A percentile compares a stretch with the other conserved stretches of the same genome.
Evolutionary conservation across 768 basidiomycete species (phyloP).

Genomic region (Asterophora lycoperdoides): DNA sequence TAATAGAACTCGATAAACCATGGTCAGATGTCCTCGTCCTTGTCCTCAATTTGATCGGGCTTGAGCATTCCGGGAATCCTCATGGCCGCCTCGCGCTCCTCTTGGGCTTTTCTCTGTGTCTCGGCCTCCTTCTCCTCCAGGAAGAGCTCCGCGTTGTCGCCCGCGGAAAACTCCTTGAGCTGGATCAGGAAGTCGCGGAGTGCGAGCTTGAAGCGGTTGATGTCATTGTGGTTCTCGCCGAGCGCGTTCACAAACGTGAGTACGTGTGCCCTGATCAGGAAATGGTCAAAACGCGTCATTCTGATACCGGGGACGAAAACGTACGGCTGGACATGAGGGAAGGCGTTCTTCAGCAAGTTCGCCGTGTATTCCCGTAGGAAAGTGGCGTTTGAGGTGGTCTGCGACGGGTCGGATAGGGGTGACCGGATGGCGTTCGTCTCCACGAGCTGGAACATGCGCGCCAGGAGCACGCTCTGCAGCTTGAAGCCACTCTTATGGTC

Average conservation of each 20-base stretch:
- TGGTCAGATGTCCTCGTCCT: conserved; percentile 78
- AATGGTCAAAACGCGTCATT: conserved; percentile 4
- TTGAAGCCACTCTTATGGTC: conserved; percentile 99
- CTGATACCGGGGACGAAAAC: conserved; percentile 26
- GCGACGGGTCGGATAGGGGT: conserved; percentile 79
- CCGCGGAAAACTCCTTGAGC: conserved; percentile 90
- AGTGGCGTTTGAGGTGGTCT: conserved; percentile 67
- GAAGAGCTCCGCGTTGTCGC: conserved; percentile 88
- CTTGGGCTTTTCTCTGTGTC: conserved; percentile 67
- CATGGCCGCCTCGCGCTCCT: conserved; percentile 85
- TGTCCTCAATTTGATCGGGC: conserved; percentile 90
- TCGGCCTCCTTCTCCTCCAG: conserved; percentile 94
- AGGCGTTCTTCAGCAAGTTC: conserved; percentile 81
- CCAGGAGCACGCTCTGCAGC: conserved; percentile 87
- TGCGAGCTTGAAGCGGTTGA: conserved; percentile 88
- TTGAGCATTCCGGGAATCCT: conserved; percentile 98
- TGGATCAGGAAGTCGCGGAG: conserved; percentile 97
- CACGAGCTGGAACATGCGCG: conserved; percentile 90
- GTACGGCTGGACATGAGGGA: conserved; percentile 87
- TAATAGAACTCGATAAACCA: conserved; percentile 6
- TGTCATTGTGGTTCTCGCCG: conserved; percentile 70
- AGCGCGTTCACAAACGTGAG: conserved; percentile 64
- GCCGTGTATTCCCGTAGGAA: conserved; percentile 86
- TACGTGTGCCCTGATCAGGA: conserved; percentile 56
- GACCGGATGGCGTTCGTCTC: conserved; percentile 75